These are phyloP conservation scores for Alternaria tenuissima DNA, from an alignment of 2,329 filamentous ascomycete species.

Conservation along the genomic window DNA sequence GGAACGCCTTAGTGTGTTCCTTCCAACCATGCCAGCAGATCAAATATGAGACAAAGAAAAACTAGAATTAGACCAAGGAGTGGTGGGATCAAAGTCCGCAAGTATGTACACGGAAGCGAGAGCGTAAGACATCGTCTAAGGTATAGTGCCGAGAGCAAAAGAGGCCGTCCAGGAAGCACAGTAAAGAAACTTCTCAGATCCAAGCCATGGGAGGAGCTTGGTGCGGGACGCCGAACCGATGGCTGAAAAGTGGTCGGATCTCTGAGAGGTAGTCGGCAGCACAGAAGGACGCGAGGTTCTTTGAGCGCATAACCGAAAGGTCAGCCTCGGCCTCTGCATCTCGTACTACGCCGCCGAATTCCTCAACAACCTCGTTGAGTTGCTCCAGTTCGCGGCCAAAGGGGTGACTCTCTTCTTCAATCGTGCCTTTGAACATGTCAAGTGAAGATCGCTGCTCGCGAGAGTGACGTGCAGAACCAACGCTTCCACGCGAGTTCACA, in stretches of 20 bases:
- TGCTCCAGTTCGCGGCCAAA: slow-evolving; percentile 91
- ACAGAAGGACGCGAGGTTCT: slow-evolving; percentile 75
- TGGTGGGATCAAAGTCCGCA: slow-evolving; percentile 14
- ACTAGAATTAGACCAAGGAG: slow-evolving; percentile 30
- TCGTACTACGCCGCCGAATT: slow-evolving; percentile 70
- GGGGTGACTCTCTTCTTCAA: slow-evolving; percentile 66
- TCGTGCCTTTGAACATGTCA: slow-evolving; percentile 53
- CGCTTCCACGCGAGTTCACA: slow-evolving; percentile 51
- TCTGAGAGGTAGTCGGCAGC: slow-evolving; percentile 86
- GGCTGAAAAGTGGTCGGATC: slow-evolving; percentile 68
- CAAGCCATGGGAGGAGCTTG: slow-evolving; percentile 43
- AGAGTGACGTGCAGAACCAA: slow-evolving; percentile 63
- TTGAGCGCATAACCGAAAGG: slow-evolving; percentile 71
- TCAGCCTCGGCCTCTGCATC: slow-evolving; percentile 76
- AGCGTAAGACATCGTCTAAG: slow-evolving; percentile 23
- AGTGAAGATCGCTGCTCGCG: slow-evolving; percentile 62
- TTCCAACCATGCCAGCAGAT: slow-evolving; percentile 22
- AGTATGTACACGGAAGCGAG: slow-evolving; percentile 31
- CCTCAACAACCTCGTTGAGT: slow-evolving; percentile 91
- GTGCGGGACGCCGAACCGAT: slow-evolving; percentile 30
- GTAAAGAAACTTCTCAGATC: slow-evolving; percentile 37
- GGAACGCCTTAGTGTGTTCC: slow-evolving; percentile 24
- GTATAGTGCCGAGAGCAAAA: slow-evolving; percentile 16
- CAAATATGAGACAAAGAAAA: slow-evolving; percentile 21
- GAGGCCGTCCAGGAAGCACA: slow-evolving; percentile 9